Conservation (phyloP, 2,329 filamentous ascomycete genomes). For the Pseudofabraea citricarpa region DNA sequence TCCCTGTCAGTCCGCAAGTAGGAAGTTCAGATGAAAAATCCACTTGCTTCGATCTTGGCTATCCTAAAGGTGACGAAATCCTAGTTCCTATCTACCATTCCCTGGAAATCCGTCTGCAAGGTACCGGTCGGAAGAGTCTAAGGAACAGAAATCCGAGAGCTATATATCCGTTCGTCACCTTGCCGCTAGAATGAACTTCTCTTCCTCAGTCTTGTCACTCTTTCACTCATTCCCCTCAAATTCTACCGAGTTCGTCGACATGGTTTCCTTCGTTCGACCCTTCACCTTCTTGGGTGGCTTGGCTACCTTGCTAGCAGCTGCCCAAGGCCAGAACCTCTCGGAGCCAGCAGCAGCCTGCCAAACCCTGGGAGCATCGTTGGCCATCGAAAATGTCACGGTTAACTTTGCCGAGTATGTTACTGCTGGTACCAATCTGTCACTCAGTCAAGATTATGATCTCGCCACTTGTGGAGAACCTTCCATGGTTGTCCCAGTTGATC, state of each 20-base stretch:
- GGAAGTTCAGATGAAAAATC: too few species aligned
- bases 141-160: too few species aligned
- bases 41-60: too few species aligned
- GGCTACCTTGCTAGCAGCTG: neutral
- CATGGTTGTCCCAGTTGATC: constrained; percentile 8
- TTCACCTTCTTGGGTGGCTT: neutral
- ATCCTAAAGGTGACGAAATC: too few species aligned
- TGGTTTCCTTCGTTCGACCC: neutral
- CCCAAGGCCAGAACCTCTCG: constrained; percentile 1
- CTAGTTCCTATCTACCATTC: too few species aligned
- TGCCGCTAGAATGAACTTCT: too few species aligned
- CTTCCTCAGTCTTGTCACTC: neutral
- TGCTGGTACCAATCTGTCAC: constrained; percentile 1
- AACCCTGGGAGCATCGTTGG: constrained; percentile 5
- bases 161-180: too few species aligned
- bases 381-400: constrained; percentile 12
- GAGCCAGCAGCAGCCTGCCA: constrained; percentile 3
- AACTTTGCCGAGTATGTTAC: constrained; percentile 6
- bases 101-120: too few species aligned
- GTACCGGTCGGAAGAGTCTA: too few species aligned
- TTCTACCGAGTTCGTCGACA: too few species aligned
- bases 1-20: too few species aligned
- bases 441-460: constrained; percentile 12
- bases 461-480: constrained; percentile 6
- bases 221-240: neutral